These are phyloP conservation scores for Calvatia gigantea DNA, from an alignment of 768 basidiomycete species.

Conservation along the genomic window DNA sequence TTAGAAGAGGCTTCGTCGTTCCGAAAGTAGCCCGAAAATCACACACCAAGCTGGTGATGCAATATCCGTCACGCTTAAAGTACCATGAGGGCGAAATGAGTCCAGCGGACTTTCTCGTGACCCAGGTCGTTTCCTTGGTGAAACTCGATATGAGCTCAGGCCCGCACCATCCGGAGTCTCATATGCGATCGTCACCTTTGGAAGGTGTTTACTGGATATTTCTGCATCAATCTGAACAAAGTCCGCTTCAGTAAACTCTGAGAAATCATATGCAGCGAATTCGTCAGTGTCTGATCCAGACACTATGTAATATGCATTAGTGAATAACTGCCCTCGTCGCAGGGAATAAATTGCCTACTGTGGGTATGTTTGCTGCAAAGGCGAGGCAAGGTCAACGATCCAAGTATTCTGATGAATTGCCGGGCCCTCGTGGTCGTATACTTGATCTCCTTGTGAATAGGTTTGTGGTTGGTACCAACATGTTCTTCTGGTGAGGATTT, in stretches of 20 bases:
- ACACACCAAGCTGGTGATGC: conserved; percentile 58
- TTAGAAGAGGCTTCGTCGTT: background rate
- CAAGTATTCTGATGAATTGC: too few species aligned
- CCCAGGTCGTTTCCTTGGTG: background rate
- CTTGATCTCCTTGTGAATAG: too few species aligned
- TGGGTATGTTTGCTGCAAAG: too few species aligned
- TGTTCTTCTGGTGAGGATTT: too few species aligned
- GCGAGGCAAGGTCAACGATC: too few species aligned
- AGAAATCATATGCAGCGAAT: conserved; percentile 46
- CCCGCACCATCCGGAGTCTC: background rate
- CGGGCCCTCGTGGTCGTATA: too few species aligned
- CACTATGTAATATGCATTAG: conserved; percentile 12
- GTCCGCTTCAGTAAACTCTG: conserved; percentile 57
- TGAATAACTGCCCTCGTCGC: background rate
- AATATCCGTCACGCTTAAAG: conserved; percentile 62
- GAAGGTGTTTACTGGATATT: conserved; percentile 16
- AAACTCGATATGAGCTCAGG: background rate
- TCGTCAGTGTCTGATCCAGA: conserved; percentile 22
- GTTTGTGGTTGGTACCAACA: too few species aligned
- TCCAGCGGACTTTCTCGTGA: conserved; percentile 19
- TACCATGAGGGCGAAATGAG: conserved; percentile 40
- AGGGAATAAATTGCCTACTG: background rate
- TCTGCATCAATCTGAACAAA: conserved; percentile 46
- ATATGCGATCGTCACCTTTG: conserved; percentile 8
- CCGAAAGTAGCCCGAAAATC: background rate